phyloP scores from a whole-genome alignment of 805 yeast genomes.

The Candida montana region DNA sequence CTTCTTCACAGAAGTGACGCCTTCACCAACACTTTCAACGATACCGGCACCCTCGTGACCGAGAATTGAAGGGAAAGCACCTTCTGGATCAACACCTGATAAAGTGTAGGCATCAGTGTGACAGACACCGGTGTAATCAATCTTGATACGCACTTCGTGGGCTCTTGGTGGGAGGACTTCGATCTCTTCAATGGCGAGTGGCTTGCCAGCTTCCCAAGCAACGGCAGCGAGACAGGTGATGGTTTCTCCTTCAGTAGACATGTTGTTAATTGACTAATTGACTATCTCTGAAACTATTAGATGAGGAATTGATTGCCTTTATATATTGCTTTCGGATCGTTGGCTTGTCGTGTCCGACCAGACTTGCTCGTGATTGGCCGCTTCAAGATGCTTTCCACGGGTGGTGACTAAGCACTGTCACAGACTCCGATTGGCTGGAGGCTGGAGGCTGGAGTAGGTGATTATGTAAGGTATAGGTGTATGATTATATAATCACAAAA shows the following conservation, averaged over 20 bases:
- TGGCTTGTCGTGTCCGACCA: too few relatives aligned
- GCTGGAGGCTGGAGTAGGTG: neutral
- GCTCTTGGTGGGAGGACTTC: constrained; percentile 94
- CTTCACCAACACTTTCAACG: constrained; percentile 93
- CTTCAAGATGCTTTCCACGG: neutral
- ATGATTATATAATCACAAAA: too few relatives aligned
- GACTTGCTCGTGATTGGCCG: neutral
- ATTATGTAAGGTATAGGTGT: neutral
- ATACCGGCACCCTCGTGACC: constrained; percentile 99
- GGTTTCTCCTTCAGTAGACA: constrained; percentile 28
- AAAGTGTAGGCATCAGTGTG: constrained; percentile 98
- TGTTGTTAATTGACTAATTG: neutral
- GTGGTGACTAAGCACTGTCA: neutral
- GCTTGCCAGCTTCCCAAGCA: constrained; percentile 93
- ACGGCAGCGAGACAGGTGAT: constrained; percentile 94
- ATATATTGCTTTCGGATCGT: neutral
- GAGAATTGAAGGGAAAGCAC: constrained; percentile 84
- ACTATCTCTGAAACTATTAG: neutral
- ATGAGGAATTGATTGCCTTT: neutral
- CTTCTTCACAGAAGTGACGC: constrained; percentile 79
- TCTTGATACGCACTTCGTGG: constrained; percentile 92
- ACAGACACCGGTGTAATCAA: constrained; percentile 89
- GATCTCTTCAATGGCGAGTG: constrained; percentile 76
- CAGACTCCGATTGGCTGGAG: neutral
- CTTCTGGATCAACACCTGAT: constrained; percentile 94